These are phyloP conservation scores for Bauhinia variegata DNA, from an alignment of 306 rosid species.

Conservation along the genomic window DNA sequence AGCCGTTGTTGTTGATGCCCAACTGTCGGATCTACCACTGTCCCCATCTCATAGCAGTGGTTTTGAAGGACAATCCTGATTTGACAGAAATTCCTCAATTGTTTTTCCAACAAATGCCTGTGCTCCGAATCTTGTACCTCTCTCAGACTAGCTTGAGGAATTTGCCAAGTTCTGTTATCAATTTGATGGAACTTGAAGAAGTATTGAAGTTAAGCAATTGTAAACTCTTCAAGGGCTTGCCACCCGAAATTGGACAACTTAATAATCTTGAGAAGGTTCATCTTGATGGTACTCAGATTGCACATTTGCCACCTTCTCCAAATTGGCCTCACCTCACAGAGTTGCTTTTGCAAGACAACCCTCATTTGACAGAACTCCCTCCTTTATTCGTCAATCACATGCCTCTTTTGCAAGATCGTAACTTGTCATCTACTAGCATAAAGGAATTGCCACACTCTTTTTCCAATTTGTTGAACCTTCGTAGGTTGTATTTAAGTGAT, in stretches of 20 bases:
- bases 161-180: too few species aligned
- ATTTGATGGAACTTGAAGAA: background rate
- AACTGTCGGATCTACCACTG: background rate
- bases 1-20: background rate
- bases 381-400: background rate
- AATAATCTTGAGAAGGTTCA: conserved; percentile 7
- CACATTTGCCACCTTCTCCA: background rate
- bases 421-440: background rate
- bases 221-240: background rate
- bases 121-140: background rate
- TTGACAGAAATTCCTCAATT: conserved; percentile 1
- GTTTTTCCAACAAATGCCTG: background rate
- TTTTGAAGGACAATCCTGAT: background rate
- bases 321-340: background rate
- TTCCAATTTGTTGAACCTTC: background rate
- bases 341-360: background rate
- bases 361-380: background rate
- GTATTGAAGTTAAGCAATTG: background rate
- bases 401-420: background rate
- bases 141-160: too few species aligned
- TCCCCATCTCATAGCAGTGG: background rate
- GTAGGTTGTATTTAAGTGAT: background rate
- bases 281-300: conserved; percentile 1
- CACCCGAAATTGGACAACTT: background rate
- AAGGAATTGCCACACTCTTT: background rate